Base-by-base conservation (phyloP, 169 alveolate species). In the Plasmodium knowlesi region DNA sequence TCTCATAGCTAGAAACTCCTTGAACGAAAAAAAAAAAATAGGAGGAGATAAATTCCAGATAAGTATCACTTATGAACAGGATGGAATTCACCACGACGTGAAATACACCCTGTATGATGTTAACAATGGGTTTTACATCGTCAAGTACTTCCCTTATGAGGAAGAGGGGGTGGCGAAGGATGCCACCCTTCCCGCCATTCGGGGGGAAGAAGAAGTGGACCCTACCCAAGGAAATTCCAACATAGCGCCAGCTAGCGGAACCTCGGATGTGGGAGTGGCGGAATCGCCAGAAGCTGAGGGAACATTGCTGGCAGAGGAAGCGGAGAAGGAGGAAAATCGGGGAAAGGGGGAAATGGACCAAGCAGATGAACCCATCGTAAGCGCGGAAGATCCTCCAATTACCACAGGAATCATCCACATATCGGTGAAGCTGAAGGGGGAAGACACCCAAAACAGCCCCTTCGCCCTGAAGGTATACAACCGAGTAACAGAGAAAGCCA, bases 11-110 rank as follows among this genome's bases (percentile, higher is more conserved):
- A 86, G 80, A 76, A 86, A 86, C 67, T 70, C 78, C n/a, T 37
- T 86, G 32, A 86, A 86, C 70, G 93, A 86, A 54, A 74, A 74
- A 37, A 86, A 86, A 86, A 43, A 76, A 86, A 86, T 86, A 22
- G 93, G 93, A 14, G 93, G 93, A 28, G 93, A 86, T 25, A 86
- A 86, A 37, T 86, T 86, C 81, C 73, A 86, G 80, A 86, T 86
- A 25, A 39, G 71, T 41, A 86, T 86, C 81, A 39, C 71, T 28
- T 86, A 86, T 54, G 93, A 86, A 19, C 81, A 74, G 37, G 57
- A 76, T 34, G 70, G 34, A 14, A 30, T 54, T 74, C 41, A 76
- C 25, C 85, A 86, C 70, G 28, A 46, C 28, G 39, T 86, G 46
- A 74, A 86, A 54, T 76, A 86, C 85, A 16, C 34, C 22, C 70